Evolutionary conservation across 2,329 filamentous ascomycete species (phyloP).

Genomic region (Fusarium clavum): DNA sequence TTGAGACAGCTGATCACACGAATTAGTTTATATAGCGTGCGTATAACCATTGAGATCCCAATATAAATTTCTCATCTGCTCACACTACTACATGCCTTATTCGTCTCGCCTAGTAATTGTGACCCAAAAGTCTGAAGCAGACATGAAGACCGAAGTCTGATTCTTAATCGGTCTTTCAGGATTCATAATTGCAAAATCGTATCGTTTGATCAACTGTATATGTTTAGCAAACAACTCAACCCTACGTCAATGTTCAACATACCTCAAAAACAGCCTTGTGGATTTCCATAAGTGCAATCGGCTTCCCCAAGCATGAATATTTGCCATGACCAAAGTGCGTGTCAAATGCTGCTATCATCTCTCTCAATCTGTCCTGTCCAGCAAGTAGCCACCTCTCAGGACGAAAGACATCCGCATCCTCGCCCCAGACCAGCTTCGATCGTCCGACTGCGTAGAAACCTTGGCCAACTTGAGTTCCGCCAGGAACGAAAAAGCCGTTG

Average conservation of each 20-base stretch:
- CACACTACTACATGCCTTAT: neutral
- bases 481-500: constrained; percentile 63
- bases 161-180: constrained; percentile 50
- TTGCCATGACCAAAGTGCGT: constrained; percentile 60
- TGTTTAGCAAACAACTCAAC: neutral
- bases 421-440: constrained; percentile 60
- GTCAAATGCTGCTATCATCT: constrained; percentile 55
- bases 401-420: constrained; percentile 63
- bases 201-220: constrained; percentile 48
- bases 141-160: constrained; percentile 51
- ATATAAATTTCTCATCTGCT: neutral
- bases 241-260: neutral
- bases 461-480: constrained; percentile 64
- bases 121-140: constrained; percentile 53
- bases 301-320: constrained; percentile 59
- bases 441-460: constrained; percentile 67
- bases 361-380: constrained; percentile 45
- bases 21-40: neutral
- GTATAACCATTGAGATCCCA: no score
- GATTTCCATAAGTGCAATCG: constrained; percentile 61
- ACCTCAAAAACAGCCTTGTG: constrained; percentile 63
- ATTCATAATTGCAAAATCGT: constrained; percentile 51
- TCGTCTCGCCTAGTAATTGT: constrained; percentile 43
- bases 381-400: constrained; percentile 66
- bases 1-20: neutral